These are phyloP conservation scores for Podila clonocystis DNA, from an alignment of 192 early-diverging fungal species.

Conservation along the genomic window DNA sequence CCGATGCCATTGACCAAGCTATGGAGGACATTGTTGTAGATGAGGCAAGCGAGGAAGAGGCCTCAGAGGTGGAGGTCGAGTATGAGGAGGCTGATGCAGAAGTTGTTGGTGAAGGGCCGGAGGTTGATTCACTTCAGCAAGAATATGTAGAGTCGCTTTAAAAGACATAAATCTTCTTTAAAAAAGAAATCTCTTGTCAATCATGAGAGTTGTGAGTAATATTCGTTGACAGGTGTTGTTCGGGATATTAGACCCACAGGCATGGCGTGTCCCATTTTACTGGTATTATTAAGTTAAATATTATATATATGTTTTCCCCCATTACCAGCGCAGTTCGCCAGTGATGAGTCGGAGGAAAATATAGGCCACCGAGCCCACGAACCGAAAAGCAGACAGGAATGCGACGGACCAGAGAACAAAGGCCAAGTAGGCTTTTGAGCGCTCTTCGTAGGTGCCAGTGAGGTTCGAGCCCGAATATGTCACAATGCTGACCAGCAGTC, in stretches of 20 bases:
- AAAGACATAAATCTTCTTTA: too few species aligned
- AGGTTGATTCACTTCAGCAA: background rate
- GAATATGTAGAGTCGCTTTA: background rate
- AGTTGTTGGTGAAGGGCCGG: background rate
- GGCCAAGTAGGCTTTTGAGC: conserved; percentile 59
- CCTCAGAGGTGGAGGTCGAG: conserved; percentile 23
- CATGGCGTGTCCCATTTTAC: too few species aligned
- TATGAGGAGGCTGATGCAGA: conserved; percentile 14
- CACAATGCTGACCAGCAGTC: conserved; percentile 69
- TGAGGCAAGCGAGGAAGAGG: conserved; percentile 2
- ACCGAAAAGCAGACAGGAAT: conserved; percentile 72
- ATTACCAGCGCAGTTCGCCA: conserved; percentile 58
- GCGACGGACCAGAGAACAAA: conserved; percentile 86
- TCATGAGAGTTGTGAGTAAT: too few species aligned
- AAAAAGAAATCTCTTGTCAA: too few species aligned
- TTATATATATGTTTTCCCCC: too few species aligned
- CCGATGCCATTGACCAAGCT: conserved; percentile 7
- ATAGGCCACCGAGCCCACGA: conserved; percentile 74
- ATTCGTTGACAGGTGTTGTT: too few species aligned
- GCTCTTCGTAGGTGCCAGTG: conserved; percentile 37
- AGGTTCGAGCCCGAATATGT: conserved; percentile 58
- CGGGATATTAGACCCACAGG: too few species aligned
- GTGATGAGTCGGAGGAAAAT: conserved; percentile 68
- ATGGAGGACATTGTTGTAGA: conserved; percentile 14
- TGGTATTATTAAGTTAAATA: too few species aligned